Evolutionary conservation across 345 rosid species (phyloP), one percentile per base, ranked within the genome.

Genomic region (Lagerstroemia speciosa): DNA sequence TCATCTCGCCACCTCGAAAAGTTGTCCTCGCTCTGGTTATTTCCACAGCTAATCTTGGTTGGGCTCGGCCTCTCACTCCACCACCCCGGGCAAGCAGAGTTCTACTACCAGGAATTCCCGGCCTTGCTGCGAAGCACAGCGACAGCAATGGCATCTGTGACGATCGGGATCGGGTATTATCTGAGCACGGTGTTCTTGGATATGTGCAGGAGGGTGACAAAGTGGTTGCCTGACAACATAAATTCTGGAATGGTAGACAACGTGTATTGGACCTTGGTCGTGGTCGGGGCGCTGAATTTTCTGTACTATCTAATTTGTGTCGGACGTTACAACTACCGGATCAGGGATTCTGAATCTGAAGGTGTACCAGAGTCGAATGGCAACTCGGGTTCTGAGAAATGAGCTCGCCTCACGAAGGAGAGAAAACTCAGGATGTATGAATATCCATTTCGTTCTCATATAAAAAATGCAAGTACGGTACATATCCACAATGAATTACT

Each of bases 51-150:
- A 0, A 69, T 77, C 1, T 3, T 85, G 64, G 74, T 69, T 9
- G 92, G 89, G 6, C 62, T 85, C 8, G 83, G 82, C 3, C 84
- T 82, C 69, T 85, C 92, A 14, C 83, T 84, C 60, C 80, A 78
- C 8, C 76, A 73, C 22, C 92, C 86, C 0, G 87, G 78, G 6
- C 85, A 85, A 64, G 69, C 76, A 27, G 65, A 68, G 6, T 8
- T 89, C 31, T 84, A 75, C 61, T 80, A 81, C 48, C 79, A 73
- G 67, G 86, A 89, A 72, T 85, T 83, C 69, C 87, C 86, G 0
- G 64, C 27, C 40, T 78, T 83, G 6, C 5, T 85, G 11, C 62
- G 46, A 9, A 80, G 81, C 65, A 85, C 82, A 0, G 78, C 90
- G 0, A 76, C 90, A 1, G 83, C 89, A 38, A 74, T 89, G 78